Evolutionary conservation across 257 asterid genomes (phyloP), one percentile per base, ranked within the genome.

Genomic region (Ocimum tenuiflorum): DNA sequence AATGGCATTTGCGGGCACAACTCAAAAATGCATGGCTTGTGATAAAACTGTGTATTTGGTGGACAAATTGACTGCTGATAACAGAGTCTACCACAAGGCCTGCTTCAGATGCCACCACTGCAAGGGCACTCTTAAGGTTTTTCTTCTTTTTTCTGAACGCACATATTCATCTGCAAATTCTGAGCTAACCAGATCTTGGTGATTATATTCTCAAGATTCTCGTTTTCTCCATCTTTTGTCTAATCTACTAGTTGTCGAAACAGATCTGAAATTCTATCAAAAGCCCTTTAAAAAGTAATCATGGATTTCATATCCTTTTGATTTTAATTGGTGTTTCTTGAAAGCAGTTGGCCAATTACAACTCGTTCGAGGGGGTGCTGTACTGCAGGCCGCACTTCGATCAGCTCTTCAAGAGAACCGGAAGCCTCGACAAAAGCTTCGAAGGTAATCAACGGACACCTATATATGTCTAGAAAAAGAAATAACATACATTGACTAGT

Each of bases 361-460:
- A 91, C 77, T 91, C 97, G 33, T 91, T 91, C 29, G 97, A 91
- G 81, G 97, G 97, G 62, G 96, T 88, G 62, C 88, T 91, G 6
- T 91, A 91, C 46, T 91, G 97, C 83, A 88, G 97, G 80, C 97
- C 97, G 60, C 97, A 91, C 80, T 91, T 91, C 69, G 97, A 91
- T 85, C 97, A 91, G 91, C 85, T 91, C 72, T 91, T 81, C 85
- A 91, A 91, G 53, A 82, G 86, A 79, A 91, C 97, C 69, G 97
- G 97, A 38, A 91, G 97, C 76, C 78, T 91, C 48, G 96, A 91
- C 11, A 91, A 91, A 75, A 91, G 97, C 81, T 91, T 91, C 67
- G 95, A 91, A 75, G 97, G 97, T 31, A 31, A 31, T 4, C 36
- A 31, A 7, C 3, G 36, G 7, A 5, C 36, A 31, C 36, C 7